phyloP scores from a whole-genome alignment of 345 rosid species.

The Cardiospermum halicacabum region DNA sequence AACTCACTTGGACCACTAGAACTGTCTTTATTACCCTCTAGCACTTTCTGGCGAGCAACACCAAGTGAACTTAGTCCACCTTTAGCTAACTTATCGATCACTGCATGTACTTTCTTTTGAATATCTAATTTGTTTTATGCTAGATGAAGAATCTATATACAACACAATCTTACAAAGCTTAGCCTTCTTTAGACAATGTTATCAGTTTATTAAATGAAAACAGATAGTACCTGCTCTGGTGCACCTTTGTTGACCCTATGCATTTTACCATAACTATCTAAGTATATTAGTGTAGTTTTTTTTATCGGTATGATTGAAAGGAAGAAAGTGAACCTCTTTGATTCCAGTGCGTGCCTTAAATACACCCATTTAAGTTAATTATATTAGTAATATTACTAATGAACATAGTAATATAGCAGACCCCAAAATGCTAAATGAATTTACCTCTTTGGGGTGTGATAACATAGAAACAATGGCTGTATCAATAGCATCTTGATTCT shows the following conservation, averaged over 20 bases:
- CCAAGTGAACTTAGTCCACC: conserved; percentile 64
- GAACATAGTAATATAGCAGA: no score
- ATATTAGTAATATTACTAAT: no score
- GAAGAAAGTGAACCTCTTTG: conserved; percentile 36
- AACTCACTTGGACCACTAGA: conserved; percentile 69
- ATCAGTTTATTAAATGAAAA: not conserved
- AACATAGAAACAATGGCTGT: conserved; percentile 33
- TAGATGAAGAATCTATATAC: conserved; percentile 43
- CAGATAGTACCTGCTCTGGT: conserved; percentile 44
- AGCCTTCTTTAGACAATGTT: not conserved
- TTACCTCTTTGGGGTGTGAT: conserved; percentile 37
- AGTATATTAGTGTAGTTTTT: conserved; percentile 38
- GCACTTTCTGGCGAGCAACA: conserved; percentile 53
- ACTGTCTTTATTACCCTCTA: conserved; percentile 46
- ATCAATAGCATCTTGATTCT: conserved; percentile 40
- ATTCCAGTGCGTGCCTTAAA: conserved; percentile 33
- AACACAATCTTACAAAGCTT: not conserved
- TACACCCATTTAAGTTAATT: not conserved
- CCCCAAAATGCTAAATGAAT: no score
- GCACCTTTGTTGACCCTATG: conserved; percentile 63
- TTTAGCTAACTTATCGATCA: conserved; percentile 54
- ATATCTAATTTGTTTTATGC: conserved; percentile 46
- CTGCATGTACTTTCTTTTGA: conserved; percentile 36
- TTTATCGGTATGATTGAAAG: conserved; percentile 37
- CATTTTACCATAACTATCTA: conserved; percentile 38